Percentiles rank a stretch among this genome's conserved stretches.
phyloP scores from a whole-genome alignment of 2,329 filamentous ascomycete species.

The Clarireedia paspali region DNA sequence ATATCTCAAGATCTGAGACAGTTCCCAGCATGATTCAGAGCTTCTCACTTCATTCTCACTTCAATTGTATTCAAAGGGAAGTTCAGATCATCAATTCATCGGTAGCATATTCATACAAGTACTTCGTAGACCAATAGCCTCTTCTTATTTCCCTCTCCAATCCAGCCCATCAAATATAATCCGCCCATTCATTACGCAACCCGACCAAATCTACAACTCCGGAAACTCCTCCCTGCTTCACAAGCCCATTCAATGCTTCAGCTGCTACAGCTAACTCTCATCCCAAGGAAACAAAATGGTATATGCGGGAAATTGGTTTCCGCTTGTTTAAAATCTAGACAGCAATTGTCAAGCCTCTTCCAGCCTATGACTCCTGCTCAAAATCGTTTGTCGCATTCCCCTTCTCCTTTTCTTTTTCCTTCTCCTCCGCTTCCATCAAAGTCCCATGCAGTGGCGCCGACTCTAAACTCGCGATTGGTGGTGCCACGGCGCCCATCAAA shows the following conservation, averaged over 20 bases:
- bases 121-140: too few species aligned
- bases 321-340: background rate
- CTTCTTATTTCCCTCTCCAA: too few species aligned
- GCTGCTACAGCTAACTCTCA: background rate
- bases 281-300: slow-evolving; percentile 6
- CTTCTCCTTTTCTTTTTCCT: background rate
- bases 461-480: slow-evolving; percentile 36
- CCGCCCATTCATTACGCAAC: background rate
- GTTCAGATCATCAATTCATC: background rate
- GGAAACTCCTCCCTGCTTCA: background rate
- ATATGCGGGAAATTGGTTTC: slow-evolving; percentile 2
- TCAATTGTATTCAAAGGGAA: too few species aligned
- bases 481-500: slow-evolving; percentile 38
- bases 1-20: too few species aligned
- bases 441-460: slow-evolving; percentile 36
- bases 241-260: background rate
- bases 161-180: background rate
- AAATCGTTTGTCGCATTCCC: background rate
- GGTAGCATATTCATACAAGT: too few species aligned
- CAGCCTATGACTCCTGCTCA: slow-evolving; percentile 1
- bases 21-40: too few species aligned
- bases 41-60: too few species aligned
- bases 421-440: slow-evolving; percentile 6
- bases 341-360: background rate
- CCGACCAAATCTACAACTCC: slow-evolving; percentile 1